A percentile compares a stretch with the other conserved stretches of the same genome.
Conservation (phyloP, 345 rosid species). For the Gossypioides kirkii region DNA sequence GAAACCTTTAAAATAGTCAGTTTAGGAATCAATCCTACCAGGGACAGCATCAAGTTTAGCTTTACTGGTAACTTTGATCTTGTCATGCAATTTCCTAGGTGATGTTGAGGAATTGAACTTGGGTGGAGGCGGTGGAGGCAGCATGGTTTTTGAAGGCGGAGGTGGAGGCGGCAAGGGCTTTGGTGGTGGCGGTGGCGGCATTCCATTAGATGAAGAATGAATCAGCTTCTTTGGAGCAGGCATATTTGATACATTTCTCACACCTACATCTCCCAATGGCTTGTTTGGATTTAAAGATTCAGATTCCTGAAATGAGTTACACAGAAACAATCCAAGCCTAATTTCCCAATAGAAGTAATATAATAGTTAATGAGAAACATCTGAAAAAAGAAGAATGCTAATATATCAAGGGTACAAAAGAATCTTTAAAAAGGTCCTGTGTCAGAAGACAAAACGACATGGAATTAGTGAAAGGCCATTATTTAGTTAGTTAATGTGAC, state of each 20-base stretch:
- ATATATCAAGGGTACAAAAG: not conserved
- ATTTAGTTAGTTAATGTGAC: not conserved
- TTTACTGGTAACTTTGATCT: slow-evolving; percentile 18
- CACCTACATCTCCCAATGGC: slow-evolving; percentile 16
- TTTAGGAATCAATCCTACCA: slow-evolving; percentile 33
- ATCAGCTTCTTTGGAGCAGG: slow-evolving; percentile 46
- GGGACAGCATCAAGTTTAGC: slow-evolving; percentile 41
- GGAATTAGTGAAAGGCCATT: not conserved
- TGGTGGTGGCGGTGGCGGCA: slow-evolving; percentile 31
- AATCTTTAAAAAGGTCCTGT: not conserved
- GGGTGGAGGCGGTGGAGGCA: slow-evolving; percentile 53
- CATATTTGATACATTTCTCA: slow-evolving; percentile 35
- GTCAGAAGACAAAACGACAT: not conserved
- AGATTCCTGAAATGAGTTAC: slow-evolving; percentile 40
- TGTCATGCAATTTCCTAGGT: slow-evolving; percentile 23
- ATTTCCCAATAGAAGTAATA: slow-evolving; percentile 17
- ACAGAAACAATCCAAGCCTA: slow-evolving; percentile 18
- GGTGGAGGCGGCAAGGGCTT: slow-evolving; percentile 30
- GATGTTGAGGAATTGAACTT: slow-evolving; percentile 36
- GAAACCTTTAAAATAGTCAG: not conserved
- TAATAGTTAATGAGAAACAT: not conserved
- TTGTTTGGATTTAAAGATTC: slow-evolving; percentile 32
- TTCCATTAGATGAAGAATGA: slow-evolving; percentile 28
- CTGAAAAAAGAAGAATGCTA: not conserved
- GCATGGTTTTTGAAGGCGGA: slow-evolving; percentile 41